Conservation (phyloP, 306 rosid genomes). For the apple (Malus domestica) region ASM211411v1 NC_041799.1:4099501-4100000, state of each 20-base stretch:
- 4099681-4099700: neutral
- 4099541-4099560: neutral
- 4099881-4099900: neutral
- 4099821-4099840: neutral
- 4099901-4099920: neutral
- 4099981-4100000: neutral
- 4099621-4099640: neutral
- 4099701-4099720: neutral
- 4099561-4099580: neutral
- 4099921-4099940: neutral
- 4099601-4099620: neutral
- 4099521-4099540: neutral
- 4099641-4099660: neutral
- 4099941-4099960: neutral
- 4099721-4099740: neutral
- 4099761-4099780: neutral
- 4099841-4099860: neutral
- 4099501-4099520: neutral
- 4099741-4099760: neutral
- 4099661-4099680: slow-evolving; percentile 1
- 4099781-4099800: neutral
- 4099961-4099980: neutral
- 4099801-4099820: neutral
- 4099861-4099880: neutral
- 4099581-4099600: neutral